Conservation (phyloP, 371 early-diverging fungal genomes). For the Nematocida ausubeli region DNA sequence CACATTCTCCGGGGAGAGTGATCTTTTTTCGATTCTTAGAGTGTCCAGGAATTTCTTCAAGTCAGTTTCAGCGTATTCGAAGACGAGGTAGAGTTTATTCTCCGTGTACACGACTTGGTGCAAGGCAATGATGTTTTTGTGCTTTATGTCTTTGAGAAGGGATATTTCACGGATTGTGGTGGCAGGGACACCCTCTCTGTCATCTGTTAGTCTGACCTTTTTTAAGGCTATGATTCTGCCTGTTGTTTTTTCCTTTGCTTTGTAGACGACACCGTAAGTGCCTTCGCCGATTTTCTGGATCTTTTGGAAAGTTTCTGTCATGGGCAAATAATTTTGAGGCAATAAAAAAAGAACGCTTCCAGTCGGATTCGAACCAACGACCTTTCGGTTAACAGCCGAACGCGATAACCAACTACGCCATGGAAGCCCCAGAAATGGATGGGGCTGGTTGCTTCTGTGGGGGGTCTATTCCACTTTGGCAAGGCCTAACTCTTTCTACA, state of each 20-base stretch:
- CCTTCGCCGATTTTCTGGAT: slow-evolving; percentile 92
- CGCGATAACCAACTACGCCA: slow-evolving; percentile 75
- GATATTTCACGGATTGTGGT: slow-evolving; percentile 92
- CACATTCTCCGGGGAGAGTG: slow-evolving; percentile 62
- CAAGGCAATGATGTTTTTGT: slow-evolving; percentile 80
- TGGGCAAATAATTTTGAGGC: slow-evolving; percentile 13
- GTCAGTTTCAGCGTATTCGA: slow-evolving; percentile 94
- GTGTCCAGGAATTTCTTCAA: slow-evolving; percentile 84
- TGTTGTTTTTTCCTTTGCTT: slow-evolving; percentile 78
- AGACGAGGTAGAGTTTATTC: slow-evolving; percentile 87
- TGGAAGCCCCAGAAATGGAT: slow-evolving; percentile 68
- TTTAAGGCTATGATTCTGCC: slow-evolving; percentile 91
- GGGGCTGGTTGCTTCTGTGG: no score
- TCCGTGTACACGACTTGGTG: slow-evolving; percentile 95
- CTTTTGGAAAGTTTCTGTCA: slow-evolving; percentile 71
- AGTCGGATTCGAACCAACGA: slow-evolving; percentile 73
- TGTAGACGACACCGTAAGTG: slow-evolving; percentile 98
- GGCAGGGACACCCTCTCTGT: slow-evolving; percentile 88
- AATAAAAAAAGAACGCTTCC: slow-evolving; percentile 69
- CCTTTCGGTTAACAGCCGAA: slow-evolving; percentile 74
- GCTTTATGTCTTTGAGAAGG: slow-evolving; percentile 83
- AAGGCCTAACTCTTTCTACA: no score
- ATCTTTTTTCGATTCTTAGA: slow-evolving; percentile 70
- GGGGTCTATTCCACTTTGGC: no score
- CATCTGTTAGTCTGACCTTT: slow-evolving; percentile 86